Evolutionary conservation across 345 rosid species (phyloP).

Genomic region (Populus alba): DNA sequence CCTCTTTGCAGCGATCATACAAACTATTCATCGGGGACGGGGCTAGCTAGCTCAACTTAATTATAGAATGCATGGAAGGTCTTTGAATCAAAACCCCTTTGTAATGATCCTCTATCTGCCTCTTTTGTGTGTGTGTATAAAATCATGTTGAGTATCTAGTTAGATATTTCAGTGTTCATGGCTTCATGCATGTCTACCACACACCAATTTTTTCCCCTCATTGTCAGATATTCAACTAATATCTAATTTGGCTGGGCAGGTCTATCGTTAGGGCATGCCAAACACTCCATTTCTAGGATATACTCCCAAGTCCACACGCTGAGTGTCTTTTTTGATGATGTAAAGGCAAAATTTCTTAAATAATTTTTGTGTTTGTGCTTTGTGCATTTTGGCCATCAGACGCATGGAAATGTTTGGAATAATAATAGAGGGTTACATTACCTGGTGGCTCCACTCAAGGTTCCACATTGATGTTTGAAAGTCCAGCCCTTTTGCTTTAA

Average conservation of each 20-base stretch:
- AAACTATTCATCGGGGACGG: not conserved
- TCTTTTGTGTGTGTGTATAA: not conserved
- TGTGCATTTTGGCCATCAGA: not conserved
- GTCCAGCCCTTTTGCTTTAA: not conserved
- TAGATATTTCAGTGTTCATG: conserved; percentile 18
- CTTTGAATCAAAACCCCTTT: not conserved
- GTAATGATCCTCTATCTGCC: not conserved
- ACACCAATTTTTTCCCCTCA: not conserved
- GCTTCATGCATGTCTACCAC: conserved; percentile 32
- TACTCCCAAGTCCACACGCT: not conserved
- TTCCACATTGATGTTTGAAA: not conserved
- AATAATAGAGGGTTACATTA: not conserved
- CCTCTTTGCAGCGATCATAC: not conserved
- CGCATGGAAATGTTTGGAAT: not conserved
- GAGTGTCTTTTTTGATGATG: not conserved
- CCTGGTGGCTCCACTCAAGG: not conserved
- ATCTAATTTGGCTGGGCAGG: conserved; percentile 10
- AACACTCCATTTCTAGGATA: not conserved
- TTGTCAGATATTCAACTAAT: not conserved
- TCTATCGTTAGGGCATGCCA: conserved; percentile 9
- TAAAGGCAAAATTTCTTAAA: not conserved
- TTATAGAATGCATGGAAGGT: not conserved
- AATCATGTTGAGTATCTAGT: not conserved
- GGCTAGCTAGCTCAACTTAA: not conserved
- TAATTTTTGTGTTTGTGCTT: not conserved